Conservation (phyloP, 2,329 filamentous ascomycete genomes). For the Claviceps purpurea region DNA sequence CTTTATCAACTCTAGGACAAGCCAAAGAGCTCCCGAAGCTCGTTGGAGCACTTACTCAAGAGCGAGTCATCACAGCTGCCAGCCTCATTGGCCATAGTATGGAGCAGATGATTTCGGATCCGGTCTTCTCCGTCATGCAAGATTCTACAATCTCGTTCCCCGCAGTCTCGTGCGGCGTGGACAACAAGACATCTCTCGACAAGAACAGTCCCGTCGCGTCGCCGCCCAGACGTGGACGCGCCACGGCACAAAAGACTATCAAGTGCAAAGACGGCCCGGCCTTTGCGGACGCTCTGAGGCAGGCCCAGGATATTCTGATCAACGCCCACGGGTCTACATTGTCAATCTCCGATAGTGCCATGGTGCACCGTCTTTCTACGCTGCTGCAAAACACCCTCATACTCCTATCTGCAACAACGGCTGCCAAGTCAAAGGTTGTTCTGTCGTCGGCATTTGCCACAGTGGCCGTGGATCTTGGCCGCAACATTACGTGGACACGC, state of each 20-base stretch:
- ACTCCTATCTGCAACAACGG: slow-evolving; percentile 48
- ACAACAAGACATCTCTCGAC: slow-evolving; percentile 28
- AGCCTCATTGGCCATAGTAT: slow-evolving; percentile 56
- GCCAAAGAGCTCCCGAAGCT: slow-evolving; percentile 31
- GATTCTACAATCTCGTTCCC: slow-evolving; percentile 89
- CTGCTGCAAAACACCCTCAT: slow-evolving; percentile 53
- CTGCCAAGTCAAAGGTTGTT: slow-evolving; percentile 29
- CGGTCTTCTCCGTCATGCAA: slow-evolving; percentile 77
- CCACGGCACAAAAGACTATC: slow-evolving; percentile 13
- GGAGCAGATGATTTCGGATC: slow-evolving; percentile 61
- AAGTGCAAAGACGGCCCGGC: slow-evolving; percentile 19
- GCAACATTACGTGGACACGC: slow-evolving; percentile 54
- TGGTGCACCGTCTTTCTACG: slow-evolving; percentile 49
- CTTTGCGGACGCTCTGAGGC: slow-evolving; percentile 47
- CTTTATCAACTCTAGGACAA: slow-evolving; percentile 40
- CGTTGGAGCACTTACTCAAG: slow-evolving; percentile 26
- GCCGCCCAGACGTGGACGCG: slow-evolving; percentile 20
- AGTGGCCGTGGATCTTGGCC: slow-evolving; percentile 54
- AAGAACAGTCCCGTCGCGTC: slow-evolving; percentile 22
- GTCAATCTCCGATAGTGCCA: slow-evolving; percentile 39
- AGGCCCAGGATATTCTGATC: slow-evolving; percentile 52
- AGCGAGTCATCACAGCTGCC: slow-evolving; percentile 52
- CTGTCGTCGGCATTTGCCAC: slow-evolving; percentile 44
- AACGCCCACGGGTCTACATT: slow-evolving; percentile 47
- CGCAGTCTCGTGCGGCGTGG: slow-evolving; percentile 39